Evolutionary conservation across 306 rosid species (phyloP).

Genomic region (Gynostemma pentaphyllum): DNA sequence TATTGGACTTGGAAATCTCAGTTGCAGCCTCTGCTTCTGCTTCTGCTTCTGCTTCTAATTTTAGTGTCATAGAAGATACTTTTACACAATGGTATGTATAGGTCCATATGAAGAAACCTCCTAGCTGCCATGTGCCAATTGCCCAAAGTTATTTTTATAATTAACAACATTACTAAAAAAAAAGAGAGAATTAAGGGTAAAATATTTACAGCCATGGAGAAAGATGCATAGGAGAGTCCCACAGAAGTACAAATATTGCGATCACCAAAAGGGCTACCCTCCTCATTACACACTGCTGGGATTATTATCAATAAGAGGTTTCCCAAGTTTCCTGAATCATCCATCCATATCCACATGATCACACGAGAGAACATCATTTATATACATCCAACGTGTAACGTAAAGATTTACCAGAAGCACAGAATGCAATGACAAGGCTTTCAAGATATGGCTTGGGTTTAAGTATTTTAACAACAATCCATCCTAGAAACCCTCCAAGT

Average conservation of each 20-base stretch:
- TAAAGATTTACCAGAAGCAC: constrained; percentile 71
- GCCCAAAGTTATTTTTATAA: too few species aligned
- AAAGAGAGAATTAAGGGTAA: background rate
- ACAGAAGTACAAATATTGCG: constrained; percentile 24
- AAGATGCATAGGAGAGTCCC: constrained; percentile 76
- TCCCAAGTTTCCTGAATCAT: constrained; percentile 95
- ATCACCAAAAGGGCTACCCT: constrained; percentile 67
- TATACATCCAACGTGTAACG: too few species aligned
- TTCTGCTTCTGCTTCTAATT: constrained; percentile 39
- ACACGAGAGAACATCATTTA: too few species aligned
- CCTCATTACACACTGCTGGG: constrained; percentile 74
- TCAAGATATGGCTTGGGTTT: constrained; percentile 68
- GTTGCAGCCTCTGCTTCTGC: too few species aligned
- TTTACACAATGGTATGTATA: constrained; percentile 42
- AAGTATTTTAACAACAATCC: constrained; percentile 57
- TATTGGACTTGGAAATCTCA: too few species aligned
- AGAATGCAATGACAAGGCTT: constrained; percentile 65
- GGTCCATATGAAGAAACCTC: constrained; percentile 82
- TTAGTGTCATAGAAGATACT: constrained; percentile 30
- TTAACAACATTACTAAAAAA: background rate
- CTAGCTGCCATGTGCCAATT: constrained; percentile 36
- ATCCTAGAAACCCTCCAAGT: constrained; percentile 69
- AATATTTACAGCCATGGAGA: constrained; percentile 77
- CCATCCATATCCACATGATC: too few species aligned
- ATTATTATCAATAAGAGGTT: constrained; percentile 62